Evolutionary conservation across 1,139 yeast species (phyloP).

Genomic region (Saccharomyces hybrid): DNA sequence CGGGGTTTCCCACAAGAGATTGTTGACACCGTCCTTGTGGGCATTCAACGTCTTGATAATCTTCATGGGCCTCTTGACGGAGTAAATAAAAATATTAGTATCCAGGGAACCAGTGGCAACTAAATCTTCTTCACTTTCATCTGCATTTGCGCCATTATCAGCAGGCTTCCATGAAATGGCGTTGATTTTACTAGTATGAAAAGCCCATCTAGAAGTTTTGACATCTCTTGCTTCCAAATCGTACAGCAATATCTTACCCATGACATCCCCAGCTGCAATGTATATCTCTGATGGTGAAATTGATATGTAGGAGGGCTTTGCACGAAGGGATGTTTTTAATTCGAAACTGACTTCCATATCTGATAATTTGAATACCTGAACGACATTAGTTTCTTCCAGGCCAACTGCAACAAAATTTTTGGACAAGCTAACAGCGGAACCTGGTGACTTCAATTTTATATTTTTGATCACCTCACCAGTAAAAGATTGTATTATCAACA

Average conservation of each 20-base stretch:
- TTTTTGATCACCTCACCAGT: conserved; percentile 25
- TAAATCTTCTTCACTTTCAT: conserved; percentile 58
- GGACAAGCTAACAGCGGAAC: conserved; percentile 40
- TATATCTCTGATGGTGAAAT: conserved; percentile 64
- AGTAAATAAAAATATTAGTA: conserved; percentile 70
- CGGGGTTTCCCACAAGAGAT: conserved; percentile 55
- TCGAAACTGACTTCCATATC: conserved; percentile 22
- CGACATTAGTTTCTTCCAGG: conserved; percentile 33
- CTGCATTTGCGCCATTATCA: conserved; percentile 41
- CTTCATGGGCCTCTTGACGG: conserved; percentile 70
- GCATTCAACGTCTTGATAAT: conserved; percentile 70
- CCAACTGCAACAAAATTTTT: conserved; percentile 47
- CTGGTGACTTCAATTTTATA: conserved; percentile 33
- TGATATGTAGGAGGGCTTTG: conserved; percentile 54
- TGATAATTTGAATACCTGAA: conserved; percentile 37
- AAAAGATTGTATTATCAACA: conserved; percentile 22
- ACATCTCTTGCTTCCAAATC: conserved; percentile 47
- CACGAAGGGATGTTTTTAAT: conserved; percentile 39
- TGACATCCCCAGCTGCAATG: conserved; percentile 78
- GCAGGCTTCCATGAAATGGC: conserved; percentile 59
- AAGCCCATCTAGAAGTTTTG: conserved; percentile 89
- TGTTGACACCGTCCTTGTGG: conserved; percentile 81
- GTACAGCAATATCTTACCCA: conserved; percentile 77
- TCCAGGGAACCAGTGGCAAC: conserved; percentile 79
- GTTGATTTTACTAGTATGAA: conserved; percentile 77